phyloP scores from a whole-genome alignment of 495 filamentous ascomycete species.

The Xylaria venustula region DNA sequence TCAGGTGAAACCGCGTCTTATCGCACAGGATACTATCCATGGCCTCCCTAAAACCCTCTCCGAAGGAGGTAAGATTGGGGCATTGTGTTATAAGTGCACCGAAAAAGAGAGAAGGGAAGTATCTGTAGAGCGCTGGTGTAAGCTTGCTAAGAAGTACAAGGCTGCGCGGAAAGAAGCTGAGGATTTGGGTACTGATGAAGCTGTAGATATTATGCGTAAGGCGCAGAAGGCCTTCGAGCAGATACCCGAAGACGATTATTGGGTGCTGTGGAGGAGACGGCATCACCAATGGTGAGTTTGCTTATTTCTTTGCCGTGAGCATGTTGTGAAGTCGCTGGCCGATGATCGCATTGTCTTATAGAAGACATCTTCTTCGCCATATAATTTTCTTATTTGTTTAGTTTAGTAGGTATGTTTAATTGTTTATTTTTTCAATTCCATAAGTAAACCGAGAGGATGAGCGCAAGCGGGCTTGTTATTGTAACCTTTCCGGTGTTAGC shows the following conservation, averaged over 20 bases:
- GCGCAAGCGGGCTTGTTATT: too few species aligned
- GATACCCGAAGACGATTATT: slow-evolving; percentile 4
- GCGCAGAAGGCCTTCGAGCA: slow-evolving; percentile 10
- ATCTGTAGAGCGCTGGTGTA: not conserved
- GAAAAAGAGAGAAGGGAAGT: not conserved
- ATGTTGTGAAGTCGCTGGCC: not conserved
- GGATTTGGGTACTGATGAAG: not conserved
- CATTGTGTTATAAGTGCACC: slow-evolving; percentile 1
- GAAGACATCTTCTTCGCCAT: too few species aligned
- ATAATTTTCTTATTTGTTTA: too few species aligned
- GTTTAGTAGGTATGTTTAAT: too few species aligned
- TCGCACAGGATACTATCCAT: slow-evolving; percentile 15
- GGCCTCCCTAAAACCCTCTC: slow-evolving; percentile 17
- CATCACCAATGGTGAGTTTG: slow-evolving; percentile 11
- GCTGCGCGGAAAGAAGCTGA: not conserved
- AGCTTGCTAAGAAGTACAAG: not conserved
- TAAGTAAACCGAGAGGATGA: not conserved
- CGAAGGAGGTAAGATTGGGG: slow-evolving; percentile 9
- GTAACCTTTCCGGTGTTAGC: not conserved
- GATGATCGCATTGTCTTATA: too few species aligned
- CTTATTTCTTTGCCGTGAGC: not conserved
- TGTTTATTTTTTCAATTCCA: not conserved
- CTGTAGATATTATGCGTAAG: not conserved
- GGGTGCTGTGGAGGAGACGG: not conserved
- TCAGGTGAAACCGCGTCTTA: not conserved